Base-by-base conservation (phyloP, 164 flowering plant genomes). In the Macadamia tetraphylla region DNA sequence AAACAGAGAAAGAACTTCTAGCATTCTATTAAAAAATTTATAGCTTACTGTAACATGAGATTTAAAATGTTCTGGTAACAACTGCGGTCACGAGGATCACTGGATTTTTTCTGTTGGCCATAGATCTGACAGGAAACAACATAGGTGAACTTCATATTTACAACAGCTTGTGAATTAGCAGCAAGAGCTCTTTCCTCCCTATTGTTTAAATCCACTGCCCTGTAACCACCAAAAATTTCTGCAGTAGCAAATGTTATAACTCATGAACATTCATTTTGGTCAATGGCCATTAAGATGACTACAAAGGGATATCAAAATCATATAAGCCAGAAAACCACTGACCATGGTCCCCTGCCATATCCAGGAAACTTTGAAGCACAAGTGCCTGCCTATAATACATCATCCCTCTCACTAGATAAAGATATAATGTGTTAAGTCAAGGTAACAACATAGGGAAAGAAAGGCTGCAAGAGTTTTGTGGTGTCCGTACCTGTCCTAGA, bases 51-150 rank as follows among this genome's bases (percentile, higher is more conserved):
- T 71, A 92, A 70, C 99, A 95, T 89, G 72, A 95, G 94, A 81
- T 86, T 89, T 61, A 90, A 81, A 78, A 95, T 89, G 76, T 91
- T 92, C 58, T n/a, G 72, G 67, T 88, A 91, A 79, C 85, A 85
- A 77, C 86, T 87, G 44, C 83, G 70, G 35, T 90, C 97, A 59
- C 81, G 72, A 29, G 72, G 2, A 60, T 89, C 91, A 68, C 74
- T 75, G 15, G 98, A 90, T 70, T 84, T 88, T 63, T 91, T 95
- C 79, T 87, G 93, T 73, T 79, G 76, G 60, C 99, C 99, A 79
- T 91, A 95, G 29, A 90, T 67, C 76, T 95, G 99, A 77, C 99
- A 95, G 58, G 99, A 95, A 71, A 95, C 99, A 75, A 95, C 98
- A 77, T 92, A 95, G 29, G 97, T 95, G 81, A 95, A 95, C 81